A percentile compares a stretch with the other conserved stretches of the same genome.
Evolutionary conservation across 805 yeast species (phyloP).

Genomic region (Saturnispora diversa): DNA sequence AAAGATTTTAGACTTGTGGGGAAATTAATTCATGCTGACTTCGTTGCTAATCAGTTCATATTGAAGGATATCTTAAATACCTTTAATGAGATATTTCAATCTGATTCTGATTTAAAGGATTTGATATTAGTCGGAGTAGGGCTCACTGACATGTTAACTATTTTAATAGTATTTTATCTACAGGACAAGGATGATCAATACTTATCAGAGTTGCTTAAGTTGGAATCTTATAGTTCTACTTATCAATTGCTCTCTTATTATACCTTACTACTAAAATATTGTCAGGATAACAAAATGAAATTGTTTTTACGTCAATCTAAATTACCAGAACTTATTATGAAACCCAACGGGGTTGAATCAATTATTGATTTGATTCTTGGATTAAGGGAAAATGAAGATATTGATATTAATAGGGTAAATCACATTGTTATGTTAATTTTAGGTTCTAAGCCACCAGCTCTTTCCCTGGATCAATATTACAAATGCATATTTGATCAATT

Average conservation of each 20-base stretch:
- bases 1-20: conserved; percentile 35
- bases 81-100: conserved; percentile 31
- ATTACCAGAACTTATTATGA: conserved; percentile 46
- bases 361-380: conserved; percentile 74
- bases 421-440: conserved; percentile 60
- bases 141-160: conserved; percentile 48
- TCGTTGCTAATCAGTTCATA: conserved; percentile 15
- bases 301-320: conserved; percentile 37
- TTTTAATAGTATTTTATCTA: conserved; percentile 38
- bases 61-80: conserved; percentile 23
- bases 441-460: conserved; percentile 46
- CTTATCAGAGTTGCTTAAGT: conserved; percentile 4
- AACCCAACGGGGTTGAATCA: conserved; percentile 54
- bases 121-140: conserved; percentile 60
- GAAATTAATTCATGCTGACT: conserved; percentile 20
- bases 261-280: conserved; percentile 35
- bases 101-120: conserved; percentile 42
- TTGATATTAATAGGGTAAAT: conserved; percentile 57
- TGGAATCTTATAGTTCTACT: conserved; percentile 49
- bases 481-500: conserved; percentile 55
- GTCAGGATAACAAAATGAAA: background rate
- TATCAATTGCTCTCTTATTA: conserved; percentile 57
- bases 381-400: conserved; percentile 60
- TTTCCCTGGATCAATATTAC: conserved; percentile 46
- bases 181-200: conserved; percentile 1